phyloP scores from a whole-genome alignment of 345 rosid genomes.

The Hevea brasiliensis region DNA sequence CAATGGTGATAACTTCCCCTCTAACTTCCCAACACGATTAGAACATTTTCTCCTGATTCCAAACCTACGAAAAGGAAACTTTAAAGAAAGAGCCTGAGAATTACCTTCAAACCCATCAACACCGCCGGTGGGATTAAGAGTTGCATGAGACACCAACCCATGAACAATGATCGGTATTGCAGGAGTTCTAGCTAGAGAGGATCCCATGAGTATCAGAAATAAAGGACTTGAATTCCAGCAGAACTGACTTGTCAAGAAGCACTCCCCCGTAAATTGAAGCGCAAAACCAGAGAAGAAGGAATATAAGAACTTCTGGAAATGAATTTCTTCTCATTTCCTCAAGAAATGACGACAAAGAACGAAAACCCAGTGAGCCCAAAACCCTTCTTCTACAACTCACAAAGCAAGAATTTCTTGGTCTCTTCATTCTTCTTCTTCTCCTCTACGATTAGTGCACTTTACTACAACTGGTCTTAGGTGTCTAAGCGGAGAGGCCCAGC shows the following conservation, averaged over 20 bases:
- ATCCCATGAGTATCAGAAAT: conserved; percentile 44
- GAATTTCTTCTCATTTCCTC: conserved; percentile 16
- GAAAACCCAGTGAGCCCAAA: background rate
- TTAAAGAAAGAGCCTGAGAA: conserved; percentile 8
- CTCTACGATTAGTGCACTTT: background rate
- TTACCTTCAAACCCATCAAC: conserved; percentile 24
- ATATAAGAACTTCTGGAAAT: conserved; percentile 6
- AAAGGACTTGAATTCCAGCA: conserved; percentile 43
- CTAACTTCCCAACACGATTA: conserved; percentile 20
- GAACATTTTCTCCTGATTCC: conserved; percentile 18
- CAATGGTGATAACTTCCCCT: conserved; percentile 33
- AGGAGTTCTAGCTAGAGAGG: conserved; percentile 43
- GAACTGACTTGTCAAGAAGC: conserved; percentile 10
- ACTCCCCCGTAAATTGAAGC: conserved; percentile 21
- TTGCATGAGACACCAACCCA: conserved; percentile 53
- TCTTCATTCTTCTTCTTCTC: background rate
- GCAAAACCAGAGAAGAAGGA: conserved; percentile 14
- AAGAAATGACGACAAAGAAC: background rate
- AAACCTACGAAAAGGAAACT: conserved; percentile 18
- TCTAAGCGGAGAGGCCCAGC: background rate
- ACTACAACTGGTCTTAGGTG: background rate
- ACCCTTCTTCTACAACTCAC: background rate
- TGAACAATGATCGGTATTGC: conserved; percentile 40
- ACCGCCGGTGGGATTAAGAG: conserved; percentile 36
- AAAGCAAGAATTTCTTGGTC: background rate